These are phyloP conservation scores for Eucommia ulmoides DNA, from an alignment of 257 asterid genomes.

Conservation along the genomic window DNA sequence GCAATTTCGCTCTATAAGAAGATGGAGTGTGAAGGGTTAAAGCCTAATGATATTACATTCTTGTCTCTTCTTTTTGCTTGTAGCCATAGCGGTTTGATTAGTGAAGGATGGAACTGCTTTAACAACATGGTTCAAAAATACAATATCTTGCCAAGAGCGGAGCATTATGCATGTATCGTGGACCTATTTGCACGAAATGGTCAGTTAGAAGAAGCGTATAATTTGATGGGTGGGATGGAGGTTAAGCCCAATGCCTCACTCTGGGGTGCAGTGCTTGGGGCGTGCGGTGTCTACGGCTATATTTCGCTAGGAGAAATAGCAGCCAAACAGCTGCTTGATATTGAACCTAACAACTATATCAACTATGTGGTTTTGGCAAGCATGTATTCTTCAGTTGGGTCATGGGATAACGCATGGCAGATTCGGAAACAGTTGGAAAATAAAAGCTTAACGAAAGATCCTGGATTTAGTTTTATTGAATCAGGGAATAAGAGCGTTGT, in stretches of 20 bases:
- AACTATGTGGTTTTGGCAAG: conserved; percentile 33
- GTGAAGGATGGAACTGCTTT: conserved; percentile 32
- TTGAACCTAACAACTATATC: conserved; percentile 21
- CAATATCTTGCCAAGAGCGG: conserved; percentile 22
- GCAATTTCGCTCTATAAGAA: conserved; percentile 27
- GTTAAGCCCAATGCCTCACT: conserved; percentile 16
- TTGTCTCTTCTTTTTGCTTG: conserved; percentile 46
- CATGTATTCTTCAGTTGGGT: conserved; percentile 35
- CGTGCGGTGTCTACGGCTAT: conserved; percentile 26
- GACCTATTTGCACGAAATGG: conserved; percentile 37
- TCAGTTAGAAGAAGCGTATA: conserved; percentile 33
- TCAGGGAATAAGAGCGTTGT: conserved; percentile 6
- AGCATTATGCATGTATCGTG: conserved; percentile 43
- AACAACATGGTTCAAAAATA: conserved; percentile 24
- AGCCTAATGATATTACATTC: conserved; percentile 41
- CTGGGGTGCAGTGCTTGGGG: conserved; percentile 38
- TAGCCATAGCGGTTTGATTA: conserved; percentile 38
- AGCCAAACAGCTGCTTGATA: conserved; percentile 14
- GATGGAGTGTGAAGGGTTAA: conserved; percentile 35
- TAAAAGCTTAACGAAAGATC: conserved; percentile 12
- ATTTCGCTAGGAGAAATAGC: conserved; percentile 23
- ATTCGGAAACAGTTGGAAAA: conserved; percentile 21
- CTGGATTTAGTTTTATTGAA: conserved; percentile 23
- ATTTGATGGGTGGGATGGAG: conserved; percentile 14
- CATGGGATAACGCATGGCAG: conserved; percentile 23